Percentiles rank a stretch among this genome's conserved stretches.
phyloP scores from a whole-genome alignment of 768 basidiomycete species.

The Tricholoma bakamatsutake region DNA sequence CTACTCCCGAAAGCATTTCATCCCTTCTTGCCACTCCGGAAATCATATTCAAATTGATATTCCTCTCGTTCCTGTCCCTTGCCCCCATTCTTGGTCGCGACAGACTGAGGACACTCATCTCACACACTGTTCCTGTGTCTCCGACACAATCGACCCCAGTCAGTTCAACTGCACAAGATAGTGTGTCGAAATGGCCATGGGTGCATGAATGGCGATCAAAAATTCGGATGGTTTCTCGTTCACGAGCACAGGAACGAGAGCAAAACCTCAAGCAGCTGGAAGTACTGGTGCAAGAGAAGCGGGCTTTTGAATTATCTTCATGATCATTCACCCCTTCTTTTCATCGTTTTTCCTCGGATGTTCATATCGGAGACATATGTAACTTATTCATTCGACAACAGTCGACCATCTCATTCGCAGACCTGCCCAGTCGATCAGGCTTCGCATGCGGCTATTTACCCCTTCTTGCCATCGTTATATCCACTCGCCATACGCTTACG shows the following conservation, averaged over 20 bases:
- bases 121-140: constrained; percentile 16
- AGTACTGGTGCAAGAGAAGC: constrained; percentile 53
- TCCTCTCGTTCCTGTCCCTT: constrained; percentile 78
- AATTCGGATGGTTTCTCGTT: constrained; percentile 49
- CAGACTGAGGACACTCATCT: constrained; percentile 53
- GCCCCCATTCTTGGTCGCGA: constrained; percentile 81
- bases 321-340: constrained; percentile 15
- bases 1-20: constrained; percentile 73
- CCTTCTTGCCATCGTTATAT: constrained; percentile 10
- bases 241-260: constrained; percentile 39
- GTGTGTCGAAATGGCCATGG: constrained; percentile 48
- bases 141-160: constrained; percentile 10
- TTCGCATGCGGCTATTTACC: background rate
- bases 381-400: constrained; percentile 17
- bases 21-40: constrained; percentile 79
- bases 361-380: constrained; percentile 3
- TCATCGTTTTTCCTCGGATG: background rate
- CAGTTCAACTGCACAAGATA: constrained; percentile 18
- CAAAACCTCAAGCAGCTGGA: constrained; percentile 41
- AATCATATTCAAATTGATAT: constrained; percentile 77
- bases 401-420: constrained; percentile 7
- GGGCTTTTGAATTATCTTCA: constrained; percentile 35
- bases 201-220: constrained; percentile 64
- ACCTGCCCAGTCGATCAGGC: background rate
- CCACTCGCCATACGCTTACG: constrained; percentile 9